Evolutionary conservation across 2,329 filamentous ascomycete genomes (phyloP).

Genomic region (Hortaea sp.): DNA sequence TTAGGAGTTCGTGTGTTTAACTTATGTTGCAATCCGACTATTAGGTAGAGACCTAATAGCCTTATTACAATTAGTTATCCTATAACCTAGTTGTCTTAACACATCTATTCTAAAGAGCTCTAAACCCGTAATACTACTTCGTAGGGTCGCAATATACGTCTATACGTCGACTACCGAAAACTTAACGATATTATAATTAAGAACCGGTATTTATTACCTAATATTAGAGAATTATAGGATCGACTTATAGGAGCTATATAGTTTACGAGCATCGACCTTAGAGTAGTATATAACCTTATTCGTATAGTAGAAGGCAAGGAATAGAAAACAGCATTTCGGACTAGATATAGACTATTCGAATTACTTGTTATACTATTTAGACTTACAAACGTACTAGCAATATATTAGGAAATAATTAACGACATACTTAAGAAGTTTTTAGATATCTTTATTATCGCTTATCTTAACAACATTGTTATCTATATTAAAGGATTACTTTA

Average conservation of each 20-base stretch:
- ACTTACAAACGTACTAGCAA: slow-evolving; percentile 13
- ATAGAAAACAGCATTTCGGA: slow-evolving; percentile 15
- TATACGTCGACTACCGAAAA: slow-evolving; percentile 16
- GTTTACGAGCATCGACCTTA: slow-evolving; percentile 18
- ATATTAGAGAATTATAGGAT: slow-evolving; percentile 15
- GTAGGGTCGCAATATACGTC: too few species aligned
- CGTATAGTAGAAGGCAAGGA: slow-evolving; percentile 16
- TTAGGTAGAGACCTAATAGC: too few species aligned
- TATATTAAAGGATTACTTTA: slow-evolving; percentile 11
- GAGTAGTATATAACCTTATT: slow-evolving; percentile 16
- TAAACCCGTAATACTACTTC: too few species aligned
- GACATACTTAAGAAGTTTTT: slow-evolving; percentile 14
- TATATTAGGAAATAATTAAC: slow-evolving; percentile 21
- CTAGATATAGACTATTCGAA: slow-evolving; percentile 14
- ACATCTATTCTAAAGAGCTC: too few species aligned
- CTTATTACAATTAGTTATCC: too few species aligned
- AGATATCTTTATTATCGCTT: slow-evolving; percentile 14
- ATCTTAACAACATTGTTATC: slow-evolving; percentile 21
- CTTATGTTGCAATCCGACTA: too few species aligned
- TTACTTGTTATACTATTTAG: slow-evolving; percentile 20
- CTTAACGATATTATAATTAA: slow-evolving; percentile 22
- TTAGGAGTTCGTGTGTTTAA: too few species aligned
- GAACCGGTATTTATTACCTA: slow-evolving; percentile 16
- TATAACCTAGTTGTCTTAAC: too few species aligned
- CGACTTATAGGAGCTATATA: slow-evolving; percentile 7